A percentile compares a stretch with the other conserved stretches of the same genome.
Evolutionary conservation across 2,329 filamentous ascomycete genomes (phyloP).

Genomic region (Cercospora sp.): DNA sequence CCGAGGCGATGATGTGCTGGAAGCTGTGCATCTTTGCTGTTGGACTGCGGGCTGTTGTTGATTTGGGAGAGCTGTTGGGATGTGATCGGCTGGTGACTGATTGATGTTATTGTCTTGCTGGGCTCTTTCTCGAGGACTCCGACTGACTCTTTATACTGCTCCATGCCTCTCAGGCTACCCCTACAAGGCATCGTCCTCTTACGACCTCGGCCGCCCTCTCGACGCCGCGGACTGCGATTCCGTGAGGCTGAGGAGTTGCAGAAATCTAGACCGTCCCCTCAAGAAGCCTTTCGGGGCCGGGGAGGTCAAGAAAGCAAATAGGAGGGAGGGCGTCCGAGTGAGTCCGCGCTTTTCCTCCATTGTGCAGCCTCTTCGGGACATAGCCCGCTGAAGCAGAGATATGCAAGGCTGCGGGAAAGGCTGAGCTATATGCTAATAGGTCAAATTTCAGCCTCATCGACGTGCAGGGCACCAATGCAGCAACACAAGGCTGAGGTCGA

Average conservation of each 20-base stretch:
- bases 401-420: not conserved
- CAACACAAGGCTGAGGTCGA: not conserved
- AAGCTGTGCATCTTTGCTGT: conserved; percentile 2
- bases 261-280: not conserved
- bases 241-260: not conserved
- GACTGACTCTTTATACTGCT: not conserved
- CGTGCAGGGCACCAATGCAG: not conserved
- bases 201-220: not conserved
- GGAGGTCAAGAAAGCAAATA: not conserved
- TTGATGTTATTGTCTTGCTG: not conserved
- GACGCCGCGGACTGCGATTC: not conserved
- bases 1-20: conserved; percentile 2
- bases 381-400: not conserved
- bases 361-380: not conserved
- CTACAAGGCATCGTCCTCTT: not conserved
- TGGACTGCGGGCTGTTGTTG: not conserved
- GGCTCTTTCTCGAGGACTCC: not conserved
- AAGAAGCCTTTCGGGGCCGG: not conserved
- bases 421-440: not conserved
- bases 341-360: not conserved
- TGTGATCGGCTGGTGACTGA: not conserved
- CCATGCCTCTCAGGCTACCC: not conserved
- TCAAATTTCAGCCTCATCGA: not conserved
- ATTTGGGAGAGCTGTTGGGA: not conserved
- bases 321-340: not conserved